These are phyloP conservation scores for Hypericum perforatum DNA, from an alignment of 345 rosid species.

Conservation along the genomic window DNA sequence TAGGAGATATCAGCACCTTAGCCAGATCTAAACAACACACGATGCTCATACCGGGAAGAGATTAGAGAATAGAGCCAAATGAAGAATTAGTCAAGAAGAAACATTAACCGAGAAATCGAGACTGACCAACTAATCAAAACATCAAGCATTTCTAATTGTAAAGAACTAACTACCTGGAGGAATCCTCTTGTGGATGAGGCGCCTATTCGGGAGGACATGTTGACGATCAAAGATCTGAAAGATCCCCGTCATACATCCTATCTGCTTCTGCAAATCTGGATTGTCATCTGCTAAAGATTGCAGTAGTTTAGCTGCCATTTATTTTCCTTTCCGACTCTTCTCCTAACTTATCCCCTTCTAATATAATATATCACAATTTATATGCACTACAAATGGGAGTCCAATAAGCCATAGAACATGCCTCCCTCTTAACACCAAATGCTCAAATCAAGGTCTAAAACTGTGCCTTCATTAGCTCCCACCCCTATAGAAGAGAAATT, in stretches of 20 bases:
- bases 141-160: neutral
- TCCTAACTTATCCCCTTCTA: neutral
- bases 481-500: slow-evolving; percentile 24
- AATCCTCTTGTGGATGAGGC: slow-evolving; percentile 43
- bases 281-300: slow-evolving; percentile 89
- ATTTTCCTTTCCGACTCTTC: slow-evolving; percentile 7
- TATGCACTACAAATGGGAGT: slow-evolving; percentile 1
- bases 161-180: slow-evolving; percentile 56
- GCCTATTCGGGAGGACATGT: slow-evolving; percentile 41
- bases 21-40: slow-evolving; percentile 7
- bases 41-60: neutral
- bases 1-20: neutral
- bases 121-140: neutral
- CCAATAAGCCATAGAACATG: too few species aligned
- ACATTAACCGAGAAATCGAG: neutral
- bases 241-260: slow-evolving; percentile 93
- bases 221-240: slow-evolving; percentile 84
- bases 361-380: slow-evolving; percentile 2
- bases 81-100: neutral
- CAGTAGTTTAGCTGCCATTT: slow-evolving; percentile 90
- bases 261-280: slow-evolving; percentile 87
- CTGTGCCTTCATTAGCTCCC: slow-evolving; percentile 7
- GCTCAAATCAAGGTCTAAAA: slow-evolving; percentile 11
- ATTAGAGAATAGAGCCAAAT: slow-evolving; percentile 1
- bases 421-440: slow-evolving; percentile 5